phyloP scores from a whole-genome alignment of 345 rosid species.

The Eucalyptus polyanthemos region DNA sequence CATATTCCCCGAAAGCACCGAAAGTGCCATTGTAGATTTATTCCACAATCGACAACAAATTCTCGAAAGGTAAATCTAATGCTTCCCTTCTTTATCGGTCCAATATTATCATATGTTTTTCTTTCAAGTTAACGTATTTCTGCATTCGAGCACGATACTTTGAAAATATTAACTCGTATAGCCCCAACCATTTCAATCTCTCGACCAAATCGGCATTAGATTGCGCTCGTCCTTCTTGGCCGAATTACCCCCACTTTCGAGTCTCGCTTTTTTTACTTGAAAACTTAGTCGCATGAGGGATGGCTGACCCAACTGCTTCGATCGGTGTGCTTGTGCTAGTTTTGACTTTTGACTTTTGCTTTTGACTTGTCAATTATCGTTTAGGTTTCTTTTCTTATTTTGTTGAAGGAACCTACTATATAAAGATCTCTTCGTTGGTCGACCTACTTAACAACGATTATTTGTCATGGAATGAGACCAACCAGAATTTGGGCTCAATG shows the following conservation, averaged over 20 bases:
- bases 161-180: neutral
- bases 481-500: no score
- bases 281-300: neutral
- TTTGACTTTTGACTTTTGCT: neutral
- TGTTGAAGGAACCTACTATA: neutral
- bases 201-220: neutral
- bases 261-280: neutral
- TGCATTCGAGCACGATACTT: neutral
- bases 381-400: neutral
- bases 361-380: neutral
- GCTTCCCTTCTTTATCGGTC: neutral
- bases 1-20: neutral
- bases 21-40: neutral
- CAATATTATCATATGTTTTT: neutral
- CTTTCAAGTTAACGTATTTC: neutral
- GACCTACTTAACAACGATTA: no score
- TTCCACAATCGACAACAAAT: slow-evolving; percentile 15
- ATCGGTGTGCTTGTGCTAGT: neutral
- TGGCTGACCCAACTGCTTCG: neutral
- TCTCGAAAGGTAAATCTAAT: slow-evolving; percentile 11
- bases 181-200: neutral
- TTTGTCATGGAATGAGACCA: no score
- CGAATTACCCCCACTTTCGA: no score
- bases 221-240: no score
- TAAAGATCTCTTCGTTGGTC: neutral